phyloP scores from a whole-genome alignment of 495 filamentous ascomycete genomes.

The Apiosordaria backusii region DNA sequence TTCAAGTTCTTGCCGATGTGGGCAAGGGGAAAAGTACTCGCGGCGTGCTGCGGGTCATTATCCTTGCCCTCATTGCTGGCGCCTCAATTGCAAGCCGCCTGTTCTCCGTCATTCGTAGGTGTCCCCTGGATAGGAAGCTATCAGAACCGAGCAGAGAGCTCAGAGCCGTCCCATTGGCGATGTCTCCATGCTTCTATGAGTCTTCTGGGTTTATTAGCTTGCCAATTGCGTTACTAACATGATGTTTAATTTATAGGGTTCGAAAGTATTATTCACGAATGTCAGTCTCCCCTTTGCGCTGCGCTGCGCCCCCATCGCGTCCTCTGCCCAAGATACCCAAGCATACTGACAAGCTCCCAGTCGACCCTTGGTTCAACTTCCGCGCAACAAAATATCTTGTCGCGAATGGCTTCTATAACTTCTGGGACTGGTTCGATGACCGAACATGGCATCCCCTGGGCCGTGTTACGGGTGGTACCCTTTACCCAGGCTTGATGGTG shows the following conservation, averaged over 20 bases:
- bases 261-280: conserved; percentile 99
- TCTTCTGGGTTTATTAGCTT: neutral
- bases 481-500: conserved; percentile 99
- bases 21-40: conserved; percentile 65
- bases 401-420: conserved; percentile 94
- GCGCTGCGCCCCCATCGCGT: conserved; percentile 5
- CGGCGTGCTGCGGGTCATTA: conserved; percentile 82
- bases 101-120: conserved; percentile 95
- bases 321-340: conserved; percentile 4
- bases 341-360: conserved; percentile 48
- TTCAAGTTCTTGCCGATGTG: conserved; percentile 40
- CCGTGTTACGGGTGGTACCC: conserved; percentile 95
- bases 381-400: conserved; percentile 96
- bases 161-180: neutral
- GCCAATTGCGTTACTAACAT: conserved; percentile 34
- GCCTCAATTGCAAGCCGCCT: conserved; percentile 91
- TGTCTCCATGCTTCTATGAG: neutral
- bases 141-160: conserved; percentile 6
- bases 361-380: conserved; percentile 99
- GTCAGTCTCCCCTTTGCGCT: conserved; percentile 52
- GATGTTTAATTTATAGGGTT: conserved; percentile 60
- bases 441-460: conserved; percentile 99
- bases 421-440: conserved; percentile 99
- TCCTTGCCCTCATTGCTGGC: conserved; percentile 86
- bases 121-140: conserved; percentile 14